phyloP scores from a whole-genome alignment of 441 rosid species.

The Populus hybrid region DNA sequence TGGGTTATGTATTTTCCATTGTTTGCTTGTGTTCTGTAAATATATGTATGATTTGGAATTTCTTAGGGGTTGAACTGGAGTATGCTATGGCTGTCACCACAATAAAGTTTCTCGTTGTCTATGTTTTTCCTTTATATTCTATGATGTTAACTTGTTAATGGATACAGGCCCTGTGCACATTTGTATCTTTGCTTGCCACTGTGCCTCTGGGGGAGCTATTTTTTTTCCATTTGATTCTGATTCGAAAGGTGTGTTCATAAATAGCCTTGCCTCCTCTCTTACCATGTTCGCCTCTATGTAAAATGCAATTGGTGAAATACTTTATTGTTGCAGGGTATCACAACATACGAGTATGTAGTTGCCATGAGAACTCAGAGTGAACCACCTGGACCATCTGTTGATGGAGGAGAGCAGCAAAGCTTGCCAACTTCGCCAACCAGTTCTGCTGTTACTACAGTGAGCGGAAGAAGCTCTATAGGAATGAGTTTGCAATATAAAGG shows the following conservation, averaged over 20 bases:
- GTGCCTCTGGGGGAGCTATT: conserved; percentile 86
- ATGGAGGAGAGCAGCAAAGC: conserved; percentile 71
- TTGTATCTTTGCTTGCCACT: conserved; percentile 74
- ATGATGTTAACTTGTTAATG: conserved; percentile 2
- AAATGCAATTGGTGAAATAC: not conserved
- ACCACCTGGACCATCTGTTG: conserved; percentile 68
- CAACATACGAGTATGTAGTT: conserved; percentile 89
- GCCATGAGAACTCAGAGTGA: conserved; percentile 93
- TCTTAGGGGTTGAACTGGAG: not conserved
- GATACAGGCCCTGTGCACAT: conserved; percentile 74
- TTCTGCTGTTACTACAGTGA: conserved; percentile 85
- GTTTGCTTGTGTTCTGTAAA: not conserved
- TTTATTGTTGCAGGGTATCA: conserved; percentile 63
- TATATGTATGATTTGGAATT: not conserved
- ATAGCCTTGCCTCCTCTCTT: not conserved
- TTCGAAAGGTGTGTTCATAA: conserved; percentile 63
- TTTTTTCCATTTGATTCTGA: conserved; percentile 87
- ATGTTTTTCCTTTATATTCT: conserved; percentile 2
- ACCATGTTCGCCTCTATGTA: not conserved
- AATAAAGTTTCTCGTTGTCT: not conserved
- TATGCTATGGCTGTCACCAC: not conserved
- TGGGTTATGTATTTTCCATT: not conserved
- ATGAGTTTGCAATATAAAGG: conserved; percentile 80
- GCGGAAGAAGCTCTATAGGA: conserved; percentile 91
- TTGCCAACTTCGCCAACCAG: conserved; percentile 76